A percentile compares a stretch with the other conserved stretches of the same genome.
These are phyloP conservation scores for Pachyrhizus erosus DNA, from an alignment of 306 rosid species.

Conservation along the genomic window DNA sequence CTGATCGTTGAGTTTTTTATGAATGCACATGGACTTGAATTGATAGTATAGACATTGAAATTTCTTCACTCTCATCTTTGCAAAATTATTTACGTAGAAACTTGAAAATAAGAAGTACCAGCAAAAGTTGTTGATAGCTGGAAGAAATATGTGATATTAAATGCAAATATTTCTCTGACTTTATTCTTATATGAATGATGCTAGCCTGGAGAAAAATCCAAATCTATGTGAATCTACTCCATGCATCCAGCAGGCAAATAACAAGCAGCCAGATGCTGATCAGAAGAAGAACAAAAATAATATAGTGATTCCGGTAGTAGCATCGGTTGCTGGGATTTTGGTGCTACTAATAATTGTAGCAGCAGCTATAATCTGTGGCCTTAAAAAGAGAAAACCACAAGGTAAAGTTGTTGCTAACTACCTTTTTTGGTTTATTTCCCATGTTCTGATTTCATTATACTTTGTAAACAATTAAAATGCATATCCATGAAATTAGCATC, in stretches of 20 bases:
- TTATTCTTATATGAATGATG: conserved; percentile 6
- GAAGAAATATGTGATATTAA: background rate
- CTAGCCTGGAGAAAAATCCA: conserved; percentile 52
- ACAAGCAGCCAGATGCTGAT: background rate
- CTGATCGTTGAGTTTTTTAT: background rate
- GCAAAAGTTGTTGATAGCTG: background rate
- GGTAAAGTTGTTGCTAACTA: conserved; percentile 2
- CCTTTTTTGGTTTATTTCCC: background rate
- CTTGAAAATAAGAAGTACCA: background rate
- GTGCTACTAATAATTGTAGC: conserved; percentile 35
- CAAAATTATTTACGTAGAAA: background rate
- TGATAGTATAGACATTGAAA: background rate
- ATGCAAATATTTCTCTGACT: background rate
- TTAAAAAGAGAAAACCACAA: conserved; percentile 31
- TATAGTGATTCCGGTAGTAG: conserved; percentile 46
- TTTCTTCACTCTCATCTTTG: background rate
- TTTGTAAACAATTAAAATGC: background rate
- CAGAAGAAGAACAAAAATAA: conserved; percentile 29
- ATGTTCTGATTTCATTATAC: background rate
- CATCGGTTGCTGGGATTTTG: conserved; percentile 53
- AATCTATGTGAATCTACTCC: conserved; percentile 41
- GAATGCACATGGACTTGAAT: background rate
- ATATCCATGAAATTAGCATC: conserved; percentile 13
- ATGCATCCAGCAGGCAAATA: conserved; percentile 34
- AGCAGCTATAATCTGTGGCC: conserved; percentile 36